These are phyloP conservation scores for Ceratorhiza oryzae-sativae DNA, from an alignment of 1,284 basidiomycete genomes.

Conservation along the genomic window DNA sequence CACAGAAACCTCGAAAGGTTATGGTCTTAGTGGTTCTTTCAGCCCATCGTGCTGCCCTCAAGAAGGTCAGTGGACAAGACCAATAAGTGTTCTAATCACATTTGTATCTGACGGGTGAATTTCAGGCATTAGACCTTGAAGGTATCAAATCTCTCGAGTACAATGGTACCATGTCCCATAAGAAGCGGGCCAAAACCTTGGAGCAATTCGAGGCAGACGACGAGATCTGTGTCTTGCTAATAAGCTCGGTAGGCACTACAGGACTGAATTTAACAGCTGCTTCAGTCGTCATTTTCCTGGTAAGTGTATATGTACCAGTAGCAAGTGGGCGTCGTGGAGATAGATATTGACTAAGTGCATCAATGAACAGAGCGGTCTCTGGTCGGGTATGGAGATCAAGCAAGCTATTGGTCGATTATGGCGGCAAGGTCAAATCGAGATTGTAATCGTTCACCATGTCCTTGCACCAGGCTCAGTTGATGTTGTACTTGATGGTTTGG, in stretches of 20 bases:
- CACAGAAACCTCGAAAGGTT: not conserved
- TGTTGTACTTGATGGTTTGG: not conserved
- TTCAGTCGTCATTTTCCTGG: conserved; percentile 9
- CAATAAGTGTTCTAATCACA: not conserved
- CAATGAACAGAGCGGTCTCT: conserved; percentile 17
- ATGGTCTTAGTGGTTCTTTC: not conserved
- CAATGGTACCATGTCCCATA: conserved; percentile 1
- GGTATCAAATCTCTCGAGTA: conserved; percentile 1
- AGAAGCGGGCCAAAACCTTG: not conserved
- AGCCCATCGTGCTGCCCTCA: not conserved
- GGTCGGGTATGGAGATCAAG: conserved; percentile 22
- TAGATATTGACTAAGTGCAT: too few species aligned
- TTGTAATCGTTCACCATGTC: conserved; percentile 6
- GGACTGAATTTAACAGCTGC: conserved; percentile 17
- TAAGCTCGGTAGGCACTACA: conserved; percentile 24
- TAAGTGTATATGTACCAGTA: not conserved
- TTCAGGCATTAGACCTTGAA: not conserved
- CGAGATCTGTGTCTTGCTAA: conserved; percentile 2
- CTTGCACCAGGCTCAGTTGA: not conserved
- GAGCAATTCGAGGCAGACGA: not conserved
- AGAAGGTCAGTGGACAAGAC: not conserved
- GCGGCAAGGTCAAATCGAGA: not conserved
- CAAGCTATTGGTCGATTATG: not conserved
- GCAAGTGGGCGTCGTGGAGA: too few species aligned
- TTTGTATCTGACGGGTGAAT: too few species aligned